Base-by-base conservation (phyloP, 768 basidiomycete genomes). In the Lentinus brumalis region DNA sequence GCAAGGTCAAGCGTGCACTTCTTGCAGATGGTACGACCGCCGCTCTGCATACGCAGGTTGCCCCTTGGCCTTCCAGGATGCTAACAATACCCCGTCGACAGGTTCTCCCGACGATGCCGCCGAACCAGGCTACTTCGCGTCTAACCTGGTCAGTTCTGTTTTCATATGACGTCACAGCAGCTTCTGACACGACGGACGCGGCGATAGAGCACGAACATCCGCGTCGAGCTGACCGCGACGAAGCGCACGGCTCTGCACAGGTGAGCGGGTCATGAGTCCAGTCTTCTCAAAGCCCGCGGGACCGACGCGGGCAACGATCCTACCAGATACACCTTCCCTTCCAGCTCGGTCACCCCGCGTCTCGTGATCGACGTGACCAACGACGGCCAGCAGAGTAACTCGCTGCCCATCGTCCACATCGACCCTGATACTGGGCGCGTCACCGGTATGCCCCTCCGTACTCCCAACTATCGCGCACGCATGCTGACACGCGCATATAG, bases 101-200 rank as follows among this genome's bases (percentile, higher is more conserved):
- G 85, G 84, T 11, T 74, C 76, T 31, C 81, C 85, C 4, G 86
- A 86, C 60, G 86, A 87, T 64, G 78, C 76, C 59, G 84, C 86
- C 4, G 82, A 84, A 15, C 87, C 86, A 0, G 87, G 87, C 51
- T 88, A 87, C 68, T 88, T 88, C 67, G n/a, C n/a, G n/a, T n/a
- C n/a, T n/a, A n/a, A n/a, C n/a, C n/a, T n/a, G n/a, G n/a, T n/a
- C n/a, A n/a, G n/a, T n/a, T n/a, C n/a, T n/a, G n/a, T n/a, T n/a
- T n/a, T n/a, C n/a, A n/a, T n/a, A n/a, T n/a, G n/a, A n/a, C n/a
- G n/a, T n/a, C n/a, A n/a, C n/a, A n/a, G n/a, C n/a, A n/a, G n/a
- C 68, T 88, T 88, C 67, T 44, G 12, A 26, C 15, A 16, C n/a
- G 44, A 18, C 30, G 38, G 42, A 29, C 18, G 29, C 18, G 35